phyloP scores from a whole-genome alignment of 768 basidiomycete species.

The Hebeloma cylindrosporum region DNA sequence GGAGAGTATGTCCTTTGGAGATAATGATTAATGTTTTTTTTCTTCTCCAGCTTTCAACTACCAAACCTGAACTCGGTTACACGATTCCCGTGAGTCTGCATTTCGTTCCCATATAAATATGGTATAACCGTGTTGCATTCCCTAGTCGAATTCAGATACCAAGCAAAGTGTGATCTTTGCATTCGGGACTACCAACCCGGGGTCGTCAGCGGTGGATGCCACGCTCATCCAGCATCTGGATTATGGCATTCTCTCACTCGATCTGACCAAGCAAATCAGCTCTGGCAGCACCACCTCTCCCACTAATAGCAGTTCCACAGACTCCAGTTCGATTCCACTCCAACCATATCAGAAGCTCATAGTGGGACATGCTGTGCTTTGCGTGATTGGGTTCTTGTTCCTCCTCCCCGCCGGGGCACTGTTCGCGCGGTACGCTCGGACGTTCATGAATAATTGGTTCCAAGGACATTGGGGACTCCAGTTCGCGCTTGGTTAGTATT shows the following conservation, averaged over 20 bases:
- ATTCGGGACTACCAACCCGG: conserved; percentile 49
- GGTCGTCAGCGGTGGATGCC: conserved; percentile 44
- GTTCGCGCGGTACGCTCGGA: conserved; percentile 53
- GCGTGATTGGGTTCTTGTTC: conserved; percentile 49
- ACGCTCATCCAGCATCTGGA: conserved; percentile 47
- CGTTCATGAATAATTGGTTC: conserved; percentile 50
- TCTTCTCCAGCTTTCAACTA: conserved; percentile 37
- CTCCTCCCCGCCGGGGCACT: conserved; percentile 54
- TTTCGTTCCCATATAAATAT: conserved; percentile 1
- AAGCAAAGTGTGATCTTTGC: conserved; percentile 58
- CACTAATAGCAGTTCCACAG: conserved; percentile 14
- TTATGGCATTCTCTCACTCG: conserved; percentile 40
- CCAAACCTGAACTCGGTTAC: conserved; percentile 47
- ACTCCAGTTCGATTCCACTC: conserved; percentile 36
- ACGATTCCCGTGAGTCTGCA: conserved; percentile 45
- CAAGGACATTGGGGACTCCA: conserved; percentile 51
- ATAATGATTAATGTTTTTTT: background rate
- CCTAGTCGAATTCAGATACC: conserved; percentile 42
- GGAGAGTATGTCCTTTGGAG: background rate
- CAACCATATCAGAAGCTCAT: conserved; percentile 49
- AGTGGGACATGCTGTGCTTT: conserved; percentile 55
- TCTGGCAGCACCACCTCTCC: conserved; percentile 23
- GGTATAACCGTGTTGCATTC: conserved; percentile 2
- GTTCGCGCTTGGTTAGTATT: conserved; percentile 43
- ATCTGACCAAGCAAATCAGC: conserved; percentile 45